Percentiles rank a stretch among this genome's conserved stretches.
These are phyloP conservation scores for Gyrodon lividus DNA, from an alignment of 768 basidiomycete species.

Conservation along the genomic window DNA sequence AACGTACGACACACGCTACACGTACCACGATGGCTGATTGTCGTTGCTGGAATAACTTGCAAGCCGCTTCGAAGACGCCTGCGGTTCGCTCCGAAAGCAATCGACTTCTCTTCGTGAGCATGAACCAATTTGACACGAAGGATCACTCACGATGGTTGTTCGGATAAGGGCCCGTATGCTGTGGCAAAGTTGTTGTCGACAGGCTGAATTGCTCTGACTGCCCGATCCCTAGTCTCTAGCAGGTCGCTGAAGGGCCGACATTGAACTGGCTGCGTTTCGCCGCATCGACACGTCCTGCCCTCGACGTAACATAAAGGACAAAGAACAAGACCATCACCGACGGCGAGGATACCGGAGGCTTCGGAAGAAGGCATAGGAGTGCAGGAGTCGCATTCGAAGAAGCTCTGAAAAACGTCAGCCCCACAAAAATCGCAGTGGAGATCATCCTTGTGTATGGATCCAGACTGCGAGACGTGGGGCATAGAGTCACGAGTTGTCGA, in stretches of 20 bases:
- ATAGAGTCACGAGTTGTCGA: constrained; percentile 37
- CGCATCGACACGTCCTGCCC: constrained; percentile 70
- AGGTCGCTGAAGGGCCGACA: constrained; percentile 50
- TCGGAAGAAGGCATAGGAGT: constrained; percentile 20
- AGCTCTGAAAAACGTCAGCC: constrained; percentile 78
- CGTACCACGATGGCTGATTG: constrained; percentile 16
- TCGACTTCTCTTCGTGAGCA: constrained; percentile 19
- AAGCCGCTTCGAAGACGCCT: constrained; percentile 36
- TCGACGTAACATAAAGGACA: constrained; percentile 77
- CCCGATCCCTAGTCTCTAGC: constrained; percentile 41
- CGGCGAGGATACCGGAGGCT: constrained; percentile 15
- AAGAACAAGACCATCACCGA: constrained; percentile 48
- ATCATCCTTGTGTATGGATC: constrained; percentile 20
- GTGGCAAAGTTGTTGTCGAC: constrained; percentile 10
- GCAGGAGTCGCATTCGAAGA: constrained; percentile 67
- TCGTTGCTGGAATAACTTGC: constrained; percentile 21
- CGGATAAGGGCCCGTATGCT: constrained; percentile 12
- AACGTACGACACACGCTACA: background rate
- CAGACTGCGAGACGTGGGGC: constrained; percentile 30
- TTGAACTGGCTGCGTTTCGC: constrained; percentile 59
- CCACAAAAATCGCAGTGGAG: constrained; percentile 77
- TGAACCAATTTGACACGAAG: background rate
- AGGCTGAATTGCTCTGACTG: constrained; percentile 28
- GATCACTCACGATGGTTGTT: constrained; percentile 23
- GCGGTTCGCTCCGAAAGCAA: constrained; percentile 20